These are phyloP conservation scores for Candida nanaspora DNA, from an alignment of 805 yeast genomes.

Conservation along the genomic window DNA sequence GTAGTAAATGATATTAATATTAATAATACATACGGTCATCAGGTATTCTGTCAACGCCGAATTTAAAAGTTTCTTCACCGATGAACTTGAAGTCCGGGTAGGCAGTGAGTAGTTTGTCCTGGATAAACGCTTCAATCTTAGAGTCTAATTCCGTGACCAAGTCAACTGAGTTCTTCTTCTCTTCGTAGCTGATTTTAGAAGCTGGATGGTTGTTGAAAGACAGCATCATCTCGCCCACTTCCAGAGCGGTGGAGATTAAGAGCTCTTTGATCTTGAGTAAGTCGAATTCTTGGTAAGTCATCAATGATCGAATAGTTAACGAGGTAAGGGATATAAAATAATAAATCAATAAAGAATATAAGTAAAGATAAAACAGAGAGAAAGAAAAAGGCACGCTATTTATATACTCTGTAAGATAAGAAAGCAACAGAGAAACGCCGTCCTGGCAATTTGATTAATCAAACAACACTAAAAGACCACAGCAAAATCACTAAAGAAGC, in stretches of 20 bases:
- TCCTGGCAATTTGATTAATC: too few species aligned
- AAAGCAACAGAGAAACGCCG: too few species aligned
- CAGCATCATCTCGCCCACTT: slow-evolving; percentile 8
- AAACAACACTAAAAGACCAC: too few species aligned
- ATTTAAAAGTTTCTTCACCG: slow-evolving; percentile 54
- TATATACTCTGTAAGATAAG: too few species aligned
- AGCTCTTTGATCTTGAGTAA: slow-evolving; percentile 24
- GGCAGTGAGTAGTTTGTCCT: slow-evolving; percentile 18
- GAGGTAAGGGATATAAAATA: background rate
- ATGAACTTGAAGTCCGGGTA: slow-evolving; percentile 48
- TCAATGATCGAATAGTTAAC: too few species aligned
- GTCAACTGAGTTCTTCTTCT: slow-evolving; percentile 38
- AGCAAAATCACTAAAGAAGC: too few species aligned
- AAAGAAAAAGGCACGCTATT: background rate
- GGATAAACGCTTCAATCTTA: slow-evolving; percentile 38
- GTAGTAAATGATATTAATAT: too few species aligned
- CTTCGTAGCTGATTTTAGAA: slow-evolving; percentile 5
- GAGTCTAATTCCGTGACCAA: slow-evolving; percentile 57
- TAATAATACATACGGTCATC: slow-evolving; percentile 26
- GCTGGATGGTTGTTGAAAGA: background rate
- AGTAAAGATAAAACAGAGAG: background rate
- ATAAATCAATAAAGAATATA: background rate
- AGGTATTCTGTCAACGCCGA: slow-evolving; percentile 38
- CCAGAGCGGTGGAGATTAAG: slow-evolving; percentile 18
- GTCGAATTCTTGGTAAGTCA: background rate